These are phyloP conservation scores for Gremmenia infestans DNA, from an alignment of 2,329 filamentous ascomycete genomes.

Conservation along the genomic window DNA sequence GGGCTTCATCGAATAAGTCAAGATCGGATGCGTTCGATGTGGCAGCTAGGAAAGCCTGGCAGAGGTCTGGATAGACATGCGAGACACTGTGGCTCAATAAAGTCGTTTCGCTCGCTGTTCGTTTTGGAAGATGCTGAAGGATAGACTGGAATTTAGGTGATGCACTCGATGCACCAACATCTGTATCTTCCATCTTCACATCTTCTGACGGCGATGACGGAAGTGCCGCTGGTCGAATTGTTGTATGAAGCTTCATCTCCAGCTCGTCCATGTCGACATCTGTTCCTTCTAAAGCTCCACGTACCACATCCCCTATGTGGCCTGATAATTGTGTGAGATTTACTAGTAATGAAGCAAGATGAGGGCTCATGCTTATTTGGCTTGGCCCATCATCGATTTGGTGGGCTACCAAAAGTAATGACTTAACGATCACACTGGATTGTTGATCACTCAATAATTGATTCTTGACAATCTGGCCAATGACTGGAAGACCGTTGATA, in stretches of 20 bases:
- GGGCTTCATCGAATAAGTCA: conserved; percentile 39
- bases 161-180: conserved; percentile 17
- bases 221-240: conserved; percentile 54
- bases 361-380: conserved; percentile 53
- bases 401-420: conserved; percentile 56
- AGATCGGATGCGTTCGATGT: conserved; percentile 40
- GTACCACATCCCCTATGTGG: conserved; percentile 57
- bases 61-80: conserved; percentile 53
- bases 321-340: conserved; percentile 56
- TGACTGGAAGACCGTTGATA: conserved; percentile 49
- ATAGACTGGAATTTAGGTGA: conserved; percentile 30
- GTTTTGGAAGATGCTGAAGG: conserved; percentile 26
- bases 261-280: conserved; percentile 69
- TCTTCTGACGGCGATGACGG: conserved; percentile 47
- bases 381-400: conserved; percentile 52
- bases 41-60: conserved; percentile 52
- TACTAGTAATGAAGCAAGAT: conserved; percentile 63
- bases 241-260: conserved; percentile 68
- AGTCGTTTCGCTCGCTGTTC: conserved; percentile 38
- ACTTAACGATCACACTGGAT: conserved; percentile 59
- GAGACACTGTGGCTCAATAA: conserved; percentile 49
- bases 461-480: conserved; percentile 57
- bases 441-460: conserved; percentile 59
- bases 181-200: conserved; percentile 43
- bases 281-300: conserved; percentile 60